A percentile compares a stretch with the other conserved stretches of the same genome.
These are phyloP conservation scores for Rhizopogon vesiculosus DNA, from an alignment of 768 basidiomycete genomes.

Conservation along the genomic window DNA sequence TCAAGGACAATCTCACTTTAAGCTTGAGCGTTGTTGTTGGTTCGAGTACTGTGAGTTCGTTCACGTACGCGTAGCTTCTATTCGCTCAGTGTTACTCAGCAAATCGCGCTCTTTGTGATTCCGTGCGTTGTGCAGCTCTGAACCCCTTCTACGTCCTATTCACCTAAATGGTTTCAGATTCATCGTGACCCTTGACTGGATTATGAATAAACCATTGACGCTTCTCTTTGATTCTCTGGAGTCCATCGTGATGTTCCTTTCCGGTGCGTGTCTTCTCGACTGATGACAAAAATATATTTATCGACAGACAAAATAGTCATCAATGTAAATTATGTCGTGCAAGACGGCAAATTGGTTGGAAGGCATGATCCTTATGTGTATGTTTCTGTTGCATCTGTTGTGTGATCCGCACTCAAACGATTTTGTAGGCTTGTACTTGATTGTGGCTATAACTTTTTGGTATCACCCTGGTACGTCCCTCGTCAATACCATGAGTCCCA, in stretches of 20 bases:
- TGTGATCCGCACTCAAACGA: too few relatives aligned
- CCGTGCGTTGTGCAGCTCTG: conserved; percentile 18
- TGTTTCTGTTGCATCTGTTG: too few relatives aligned
- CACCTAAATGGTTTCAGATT: conserved; percentile 34
- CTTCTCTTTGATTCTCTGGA: conserved; percentile 83
- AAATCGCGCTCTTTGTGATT: neutral
- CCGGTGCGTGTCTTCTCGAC: conserved; percentile 5
- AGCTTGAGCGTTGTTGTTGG: neutral
- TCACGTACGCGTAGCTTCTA: neutral
- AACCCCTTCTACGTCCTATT: too few relatives aligned
- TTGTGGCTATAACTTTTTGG: too few relatives aligned
- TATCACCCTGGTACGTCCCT: too few relatives aligned
- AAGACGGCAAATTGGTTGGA: too few relatives aligned
- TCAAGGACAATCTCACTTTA: neutral
- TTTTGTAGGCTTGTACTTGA: too few relatives aligned
- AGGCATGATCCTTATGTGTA: too few relatives aligned
- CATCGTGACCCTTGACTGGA: conserved; percentile 78
- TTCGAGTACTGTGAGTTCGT: neutral
- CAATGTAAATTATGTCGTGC: too few relatives aligned
- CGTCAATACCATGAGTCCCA: too few relatives aligned
- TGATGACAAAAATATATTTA: too few relatives aligned
- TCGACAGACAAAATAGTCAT: too few relatives aligned
- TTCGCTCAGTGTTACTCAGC: neutral
- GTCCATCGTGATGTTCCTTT: conserved; percentile 32
- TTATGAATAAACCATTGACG: conserved; percentile 71